These are phyloP conservation scores for Euphorbia schlechtendalii DNA, from an alignment of 441 rosid genomes.

Conservation along the genomic window DNA sequence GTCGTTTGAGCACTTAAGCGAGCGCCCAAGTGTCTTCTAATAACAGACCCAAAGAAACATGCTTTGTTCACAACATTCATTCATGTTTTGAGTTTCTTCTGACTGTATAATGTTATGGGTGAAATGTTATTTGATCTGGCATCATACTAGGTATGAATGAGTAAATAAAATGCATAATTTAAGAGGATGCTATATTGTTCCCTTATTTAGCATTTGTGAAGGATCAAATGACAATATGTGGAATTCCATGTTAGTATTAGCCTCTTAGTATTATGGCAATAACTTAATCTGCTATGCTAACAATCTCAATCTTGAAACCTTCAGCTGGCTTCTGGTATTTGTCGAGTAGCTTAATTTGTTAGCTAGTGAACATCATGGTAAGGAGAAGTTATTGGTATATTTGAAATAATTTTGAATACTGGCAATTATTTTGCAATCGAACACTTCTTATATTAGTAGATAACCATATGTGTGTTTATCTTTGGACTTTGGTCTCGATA, in stretches of 20 bases:
- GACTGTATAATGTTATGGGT: neutral
- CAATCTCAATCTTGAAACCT: neutral
- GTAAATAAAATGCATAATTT: neutral
- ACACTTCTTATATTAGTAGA: too few relatives aligned
- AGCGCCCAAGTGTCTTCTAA: too few relatives aligned
- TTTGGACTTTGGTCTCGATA: too few relatives aligned
- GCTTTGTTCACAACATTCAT: neutral
- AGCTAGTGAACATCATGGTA: too few relatives aligned
- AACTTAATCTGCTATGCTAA: neutral
- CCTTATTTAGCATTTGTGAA: neutral
- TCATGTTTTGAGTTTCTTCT: too few relatives aligned
- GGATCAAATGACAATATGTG: neutral
- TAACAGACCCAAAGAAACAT: neutral
- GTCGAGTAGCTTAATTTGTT: too few relatives aligned
- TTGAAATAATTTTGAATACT: too few relatives aligned
- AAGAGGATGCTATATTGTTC: neutral
- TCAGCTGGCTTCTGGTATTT: too few relatives aligned
- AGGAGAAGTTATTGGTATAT: too few relatives aligned
- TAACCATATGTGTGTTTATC: too few relatives aligned
- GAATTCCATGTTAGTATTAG: neutral
- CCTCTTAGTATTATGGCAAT: neutral
- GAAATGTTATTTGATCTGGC: neutral
- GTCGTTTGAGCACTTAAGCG: too few relatives aligned
- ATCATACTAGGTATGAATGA: neutral
- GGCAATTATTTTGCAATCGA: too few relatives aligned